These are phyloP conservation scores for Citrus unshiu DNA, from an alignment of 345 rosid species.

Conservation along the genomic window DNA sequence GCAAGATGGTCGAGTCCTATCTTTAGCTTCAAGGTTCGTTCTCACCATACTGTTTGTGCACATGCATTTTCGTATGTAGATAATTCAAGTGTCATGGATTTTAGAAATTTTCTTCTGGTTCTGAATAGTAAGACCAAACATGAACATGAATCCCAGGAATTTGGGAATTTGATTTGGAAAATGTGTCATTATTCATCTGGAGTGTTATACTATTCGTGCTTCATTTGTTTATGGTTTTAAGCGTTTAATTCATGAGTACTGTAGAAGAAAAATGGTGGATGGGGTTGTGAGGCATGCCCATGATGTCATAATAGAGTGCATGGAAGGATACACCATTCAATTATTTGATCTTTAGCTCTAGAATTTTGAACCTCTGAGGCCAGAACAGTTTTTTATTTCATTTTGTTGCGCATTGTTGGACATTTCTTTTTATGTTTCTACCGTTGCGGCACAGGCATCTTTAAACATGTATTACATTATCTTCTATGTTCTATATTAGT, in stretches of 20 bases:
- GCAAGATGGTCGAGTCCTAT: slow-evolving; percentile 54
- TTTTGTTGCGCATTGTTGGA: background rate
- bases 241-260: background rate
- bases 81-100: background rate
- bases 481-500: background rate
- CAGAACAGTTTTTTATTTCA: background rate
- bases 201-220: background rate
- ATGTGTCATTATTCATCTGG: background rate
- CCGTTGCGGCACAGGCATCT: background rate
- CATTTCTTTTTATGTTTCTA: background rate
- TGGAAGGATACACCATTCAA: background rate
- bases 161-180: background rate
- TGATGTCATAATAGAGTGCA: background rate
- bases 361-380: background rate
- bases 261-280: background rate
- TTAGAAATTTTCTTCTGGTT: background rate
- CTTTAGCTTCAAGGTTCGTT: slow-evolving; percentile 67
- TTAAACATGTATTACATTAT: background rate
- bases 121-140: background rate
- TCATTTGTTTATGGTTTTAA: background rate
- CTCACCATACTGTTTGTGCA: slow-evolving; percentile 9
- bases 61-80: background rate
- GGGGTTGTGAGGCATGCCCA: background rate
- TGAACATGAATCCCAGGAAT: background rate
- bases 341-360: background rate